Percentiles rank a stretch among this genome's conserved stretches.
Evolutionary conservation across 306 rosid genomes (phyloP).

Genomic region (Neltuma alba): DNA sequence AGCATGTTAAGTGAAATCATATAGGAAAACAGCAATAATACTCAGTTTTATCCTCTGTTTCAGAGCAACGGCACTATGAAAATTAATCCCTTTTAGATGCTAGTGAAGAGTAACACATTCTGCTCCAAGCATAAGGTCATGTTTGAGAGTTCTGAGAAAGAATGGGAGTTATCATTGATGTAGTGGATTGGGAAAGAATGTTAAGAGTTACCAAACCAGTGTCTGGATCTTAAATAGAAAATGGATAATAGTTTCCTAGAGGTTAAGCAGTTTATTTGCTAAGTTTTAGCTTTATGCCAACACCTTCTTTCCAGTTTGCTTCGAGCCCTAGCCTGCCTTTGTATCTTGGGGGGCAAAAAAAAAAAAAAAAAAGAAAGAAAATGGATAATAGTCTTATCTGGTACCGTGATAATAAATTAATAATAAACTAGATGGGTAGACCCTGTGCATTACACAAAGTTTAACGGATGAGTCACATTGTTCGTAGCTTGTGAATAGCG

Average conservation of each 20-base stretch:
- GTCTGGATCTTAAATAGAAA: not conserved
- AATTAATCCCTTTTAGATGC: not conserved
- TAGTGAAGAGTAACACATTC: not conserved
- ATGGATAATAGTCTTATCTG: not conserved
- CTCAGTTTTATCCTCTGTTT: not conserved
- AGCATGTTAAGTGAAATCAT: not conserved
- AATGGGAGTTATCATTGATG: not conserved
- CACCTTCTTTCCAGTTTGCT: no score
- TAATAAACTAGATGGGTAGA: no score
- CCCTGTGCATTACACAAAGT: no score
- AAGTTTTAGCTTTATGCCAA: no score
- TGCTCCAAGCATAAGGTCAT: not conserved
- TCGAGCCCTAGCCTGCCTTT: no score
- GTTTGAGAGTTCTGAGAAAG: not conserved
- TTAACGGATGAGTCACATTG: not conserved
- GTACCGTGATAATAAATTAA: not conserved
- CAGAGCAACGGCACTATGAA: not conserved
- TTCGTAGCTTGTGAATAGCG: not conserved
- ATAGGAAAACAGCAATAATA: not conserved
- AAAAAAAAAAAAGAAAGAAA: no score
- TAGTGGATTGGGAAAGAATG: not conserved
- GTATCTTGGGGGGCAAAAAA: no score
- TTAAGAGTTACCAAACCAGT: not conserved
- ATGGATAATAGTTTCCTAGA: no score
- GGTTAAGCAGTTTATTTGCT: no score